Conservation (phyloP, 345 rosid genomes). For the Salix koriyanagi region DNA sequence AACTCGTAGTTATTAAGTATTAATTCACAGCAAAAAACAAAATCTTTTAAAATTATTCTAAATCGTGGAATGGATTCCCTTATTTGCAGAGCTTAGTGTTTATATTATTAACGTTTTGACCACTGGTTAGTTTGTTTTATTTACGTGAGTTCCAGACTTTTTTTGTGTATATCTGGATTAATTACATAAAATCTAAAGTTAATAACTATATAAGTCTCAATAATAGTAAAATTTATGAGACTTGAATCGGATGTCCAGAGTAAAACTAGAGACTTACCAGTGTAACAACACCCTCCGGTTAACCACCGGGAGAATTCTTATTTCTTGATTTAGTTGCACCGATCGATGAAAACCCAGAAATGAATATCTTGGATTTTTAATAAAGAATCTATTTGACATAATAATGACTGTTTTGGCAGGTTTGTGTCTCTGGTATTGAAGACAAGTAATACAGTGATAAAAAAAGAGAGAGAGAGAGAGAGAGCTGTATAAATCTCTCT, state of each 20-base stretch:
- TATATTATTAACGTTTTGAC: slow-evolving; percentile 25
- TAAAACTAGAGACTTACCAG: too few relatives aligned
- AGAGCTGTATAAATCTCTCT: slow-evolving; percentile 5
- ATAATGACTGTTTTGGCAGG: slow-evolving; percentile 31
- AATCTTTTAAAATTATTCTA: not conserved
- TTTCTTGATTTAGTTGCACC: slow-evolving; percentile 15
- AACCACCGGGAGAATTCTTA: slow-evolving; percentile 12
- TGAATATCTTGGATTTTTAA: not conserved
- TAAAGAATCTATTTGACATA: slow-evolving; percentile 20
- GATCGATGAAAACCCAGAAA: slow-evolving; percentile 15
- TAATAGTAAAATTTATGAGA: too few relatives aligned
- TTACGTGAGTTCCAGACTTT: too few relatives aligned
- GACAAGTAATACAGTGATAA: slow-evolving; percentile 17
- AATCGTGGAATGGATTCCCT: not conserved
- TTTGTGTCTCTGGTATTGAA: slow-evolving; percentile 28
- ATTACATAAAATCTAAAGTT: too few relatives aligned
- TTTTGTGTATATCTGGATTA: too few relatives aligned
- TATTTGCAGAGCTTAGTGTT: not conserved
- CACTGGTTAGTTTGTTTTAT: not conserved
- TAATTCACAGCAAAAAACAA: not conserved
- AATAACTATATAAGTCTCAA: too few relatives aligned
- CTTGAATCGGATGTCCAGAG: too few relatives aligned
- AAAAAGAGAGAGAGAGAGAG: not conserved
- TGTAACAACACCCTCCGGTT: not conserved
- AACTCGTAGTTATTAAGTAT: not conserved